Percentiles rank a stretch among this genome's conserved stretches.
phyloP scores from a whole-genome alignment of 148 eudicot genomes.

The Amaranthus palmeri region DNA sequence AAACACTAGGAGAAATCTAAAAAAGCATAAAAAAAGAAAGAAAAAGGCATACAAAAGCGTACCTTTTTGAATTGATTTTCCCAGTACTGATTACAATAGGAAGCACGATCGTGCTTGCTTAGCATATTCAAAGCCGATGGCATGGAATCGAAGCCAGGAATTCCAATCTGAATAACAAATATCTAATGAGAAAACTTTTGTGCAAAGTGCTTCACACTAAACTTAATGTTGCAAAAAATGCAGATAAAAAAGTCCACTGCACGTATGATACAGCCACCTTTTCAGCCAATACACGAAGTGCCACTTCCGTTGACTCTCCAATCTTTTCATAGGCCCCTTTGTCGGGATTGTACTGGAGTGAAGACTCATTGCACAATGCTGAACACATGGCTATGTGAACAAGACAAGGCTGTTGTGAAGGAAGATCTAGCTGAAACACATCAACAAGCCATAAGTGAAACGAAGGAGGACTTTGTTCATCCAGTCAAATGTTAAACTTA shows the following conservation, averaged over 20 bases:
- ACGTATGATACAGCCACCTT: slow-evolving; percentile 45
- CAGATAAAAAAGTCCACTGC: neutral
- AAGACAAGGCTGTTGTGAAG: slow-evolving; percentile 89
- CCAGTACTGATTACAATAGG: slow-evolving; percentile 96
- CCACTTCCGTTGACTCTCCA: slow-evolving; percentile 99
- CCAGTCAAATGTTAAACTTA: neutral
- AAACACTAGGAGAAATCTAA: neutral
- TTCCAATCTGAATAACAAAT: slow-evolving; percentile 65
- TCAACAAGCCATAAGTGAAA: slow-evolving; percentile 16
- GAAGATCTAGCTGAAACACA: slow-evolving; percentile 79
- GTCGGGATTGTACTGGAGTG: slow-evolving; percentile 88
- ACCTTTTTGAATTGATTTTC: slow-evolving; percentile 95
- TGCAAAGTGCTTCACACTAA: neutral
- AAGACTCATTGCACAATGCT: slow-evolving; percentile 94
- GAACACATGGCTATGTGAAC: slow-evolving; percentile 99
- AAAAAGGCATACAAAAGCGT: slow-evolving; percentile 13
- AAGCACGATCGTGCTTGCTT: slow-evolving; percentile 91
- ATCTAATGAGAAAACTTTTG: slow-evolving; percentile 6
- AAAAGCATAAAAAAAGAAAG: neutral
- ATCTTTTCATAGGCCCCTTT: slow-evolving; percentile 92
- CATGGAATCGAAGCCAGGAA: slow-evolving; percentile 98
- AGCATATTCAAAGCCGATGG: slow-evolving; percentile 95
- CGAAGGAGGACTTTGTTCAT: neutral
- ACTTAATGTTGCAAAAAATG: neutral
- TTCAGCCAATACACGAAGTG: slow-evolving; percentile 94